A percentile compares a stretch with the other conserved stretches of the same genome.
These are phyloP conservation scores for Lepidium campestre DNA, from an alignment of 441 rosid genomes.

Conservation along the genomic window DNA sequence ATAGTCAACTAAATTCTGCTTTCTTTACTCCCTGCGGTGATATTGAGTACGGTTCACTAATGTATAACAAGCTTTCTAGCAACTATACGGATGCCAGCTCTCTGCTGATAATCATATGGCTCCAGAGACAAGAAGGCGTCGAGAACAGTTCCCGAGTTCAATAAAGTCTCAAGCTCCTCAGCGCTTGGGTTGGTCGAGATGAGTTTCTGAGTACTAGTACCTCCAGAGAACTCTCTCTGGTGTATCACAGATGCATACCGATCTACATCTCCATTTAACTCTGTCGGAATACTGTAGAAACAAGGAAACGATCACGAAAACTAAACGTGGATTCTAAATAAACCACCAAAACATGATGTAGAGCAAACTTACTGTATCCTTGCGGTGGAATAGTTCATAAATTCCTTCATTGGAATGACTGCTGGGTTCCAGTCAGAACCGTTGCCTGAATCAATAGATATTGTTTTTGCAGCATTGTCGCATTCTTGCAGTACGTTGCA, in stretches of 20 bases:
- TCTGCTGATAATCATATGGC: constrained; percentile 66
- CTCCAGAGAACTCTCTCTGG: constrained; percentile 53
- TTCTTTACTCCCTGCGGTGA: not conserved
- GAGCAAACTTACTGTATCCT: constrained; percentile 65
- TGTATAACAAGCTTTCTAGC: constrained; percentile 51
- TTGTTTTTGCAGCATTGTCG: constrained; percentile 37
- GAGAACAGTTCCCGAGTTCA: constrained; percentile 42
- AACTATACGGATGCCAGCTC: constrained; percentile 71
- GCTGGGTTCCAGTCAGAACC: constrained; percentile 63
- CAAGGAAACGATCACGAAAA: constrained; percentile 9
- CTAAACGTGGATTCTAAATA: not conserved
- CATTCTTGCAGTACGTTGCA: constrained; percentile 57
- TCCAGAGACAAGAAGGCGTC: constrained; percentile 60
- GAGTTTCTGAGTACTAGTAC: constrained; percentile 36
- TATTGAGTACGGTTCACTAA: not conserved
- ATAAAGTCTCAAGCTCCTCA: constrained; percentile 41
- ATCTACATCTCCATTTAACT: constrained; percentile 34
- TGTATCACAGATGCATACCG: constrained; percentile 55
- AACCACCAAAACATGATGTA: not conserved
- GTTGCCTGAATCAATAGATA: constrained; percentile 43
- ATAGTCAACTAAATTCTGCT: not conserved
- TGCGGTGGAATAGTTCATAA: constrained; percentile 34
- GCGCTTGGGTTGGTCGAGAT: constrained; percentile 40
- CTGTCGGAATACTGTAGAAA: constrained; percentile 52
- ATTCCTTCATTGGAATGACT: constrained; percentile 32